Percentiles rank a stretch among this genome's conserved stretches.
Conservation (phyloP, 257 asterid species). For the Gynochthodes officinalis region DNA sequence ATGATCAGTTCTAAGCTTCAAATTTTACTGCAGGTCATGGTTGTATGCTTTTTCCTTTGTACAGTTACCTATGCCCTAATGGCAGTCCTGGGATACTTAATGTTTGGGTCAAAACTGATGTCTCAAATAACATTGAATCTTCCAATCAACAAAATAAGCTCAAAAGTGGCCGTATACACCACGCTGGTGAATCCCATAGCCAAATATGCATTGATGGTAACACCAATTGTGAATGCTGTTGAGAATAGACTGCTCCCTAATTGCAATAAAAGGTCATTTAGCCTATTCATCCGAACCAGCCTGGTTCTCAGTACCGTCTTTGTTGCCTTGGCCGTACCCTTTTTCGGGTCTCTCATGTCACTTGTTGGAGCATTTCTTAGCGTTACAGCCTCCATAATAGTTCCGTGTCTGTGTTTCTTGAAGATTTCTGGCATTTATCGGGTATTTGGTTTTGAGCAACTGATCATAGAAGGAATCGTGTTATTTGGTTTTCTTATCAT, state of each 20-base stretch:
- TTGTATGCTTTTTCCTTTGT: slow-evolving; percentile 54
- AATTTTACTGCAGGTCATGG: slow-evolving; percentile 56
- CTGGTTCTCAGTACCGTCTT: slow-evolving; percentile 60
- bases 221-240: slow-evolving; percentile 51
- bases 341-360: slow-evolving; percentile 65
- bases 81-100: slow-evolving; percentile 67
- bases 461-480: slow-evolving; percentile 40
- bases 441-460: slow-evolving; percentile 34
- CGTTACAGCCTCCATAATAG: slow-evolving; percentile 53
- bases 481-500: slow-evolving; percentile 42
- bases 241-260: slow-evolving; percentile 37
- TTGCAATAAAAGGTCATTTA: slow-evolving; percentile 22
- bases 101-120: slow-evolving; percentile 60
- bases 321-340: slow-evolving; percentile 66
- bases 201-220: slow-evolving; percentile 75
- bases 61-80: slow-evolving; percentile 62
- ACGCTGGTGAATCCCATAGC: slow-evolving; percentile 79
- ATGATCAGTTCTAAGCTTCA: not conserved
- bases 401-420: slow-evolving; percentile 80
- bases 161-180: slow-evolving; percentile 73
- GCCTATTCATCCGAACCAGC: slow-evolving; percentile 39
- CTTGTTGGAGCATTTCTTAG: slow-evolving; percentile 72
- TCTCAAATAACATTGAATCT: slow-evolving; percentile 85
- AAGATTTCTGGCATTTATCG: slow-evolving; percentile 53
- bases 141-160: slow-evolving; percentile 47